Evolutionary conservation across 177 flowering plant genomes (phyloP), one percentile per base, ranked within the genome.

Genomic region (Vitis hybrid): DNA sequence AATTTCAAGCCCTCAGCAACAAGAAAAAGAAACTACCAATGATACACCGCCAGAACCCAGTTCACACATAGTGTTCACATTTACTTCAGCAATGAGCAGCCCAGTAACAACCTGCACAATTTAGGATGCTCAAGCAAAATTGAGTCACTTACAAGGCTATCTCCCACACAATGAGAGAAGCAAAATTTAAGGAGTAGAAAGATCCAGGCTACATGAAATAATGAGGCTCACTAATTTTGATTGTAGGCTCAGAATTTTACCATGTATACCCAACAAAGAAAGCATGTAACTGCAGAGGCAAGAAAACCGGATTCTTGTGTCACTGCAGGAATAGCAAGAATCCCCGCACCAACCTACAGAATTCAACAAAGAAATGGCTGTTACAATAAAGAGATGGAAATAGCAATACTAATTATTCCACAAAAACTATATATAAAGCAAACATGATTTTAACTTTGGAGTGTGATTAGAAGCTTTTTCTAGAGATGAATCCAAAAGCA

Each of bases 11-110:
- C 3, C 14, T 62, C 13, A 62, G 12, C 28, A 28, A 18, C 54
- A 11, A 4, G 52, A 58, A 14, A 53, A 14, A n/a, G 49, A 67
- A 64, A 58, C 73, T 91, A 92, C 98, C 94, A 92, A 69, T 62
- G 98, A 92, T 28, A 95, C 98, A 50, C 98, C 97, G 62, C 97
- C 97, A 77, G 98, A 91, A 75, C 98, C 98, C 77, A 92, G 81
- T 78, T 95, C 95, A 67, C 94, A 89, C 97, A 95, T 92, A 38
- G 98, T 92, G 64, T 86, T 92, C 28, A 95, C 92, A 79, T 95
- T 95, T 52, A 95, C 97, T 88, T 95, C 98, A 66, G 97, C 98
- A 73, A 95, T 72, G 51, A 95, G 88, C 77, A 95, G 80, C 62
- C 98, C 98, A 52, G 98, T 89, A 52, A 84, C 90, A 73, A 92